These are phyloP conservation scores for Logfia minima DNA, from an alignment of 129 eudicot genomes.

Conservation along the genomic window DNA sequence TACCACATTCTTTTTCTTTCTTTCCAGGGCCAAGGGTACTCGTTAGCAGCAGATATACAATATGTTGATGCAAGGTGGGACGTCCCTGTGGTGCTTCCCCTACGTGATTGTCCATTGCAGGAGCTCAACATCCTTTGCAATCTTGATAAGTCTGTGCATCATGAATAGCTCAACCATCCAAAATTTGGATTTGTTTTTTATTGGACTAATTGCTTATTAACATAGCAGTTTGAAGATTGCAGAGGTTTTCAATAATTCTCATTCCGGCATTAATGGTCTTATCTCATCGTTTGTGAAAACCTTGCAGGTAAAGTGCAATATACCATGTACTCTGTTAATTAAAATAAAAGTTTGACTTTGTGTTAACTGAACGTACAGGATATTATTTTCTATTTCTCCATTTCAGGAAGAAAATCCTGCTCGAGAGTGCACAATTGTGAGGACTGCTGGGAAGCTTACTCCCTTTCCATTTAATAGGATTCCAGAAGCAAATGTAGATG, in stretches of 20 bases:
- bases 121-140: slow-evolving; percentile 75
- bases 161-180: slow-evolving; percentile 19
- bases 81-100: slow-evolving; percentile 81
- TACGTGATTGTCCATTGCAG: slow-evolving; percentile 84
- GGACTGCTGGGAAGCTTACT: slow-evolving; percentile 97
- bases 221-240: slow-evolving; percentile 76
- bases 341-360: neutral
- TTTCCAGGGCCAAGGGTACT: slow-evolving; percentile 89
- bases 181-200: neutral
- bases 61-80: slow-evolving; percentile 97
- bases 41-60: slow-evolving; percentile 99
- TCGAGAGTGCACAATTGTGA: slow-evolving; percentile 87
- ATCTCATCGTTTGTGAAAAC: slow-evolving; percentile 81
- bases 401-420: slow-evolving; percentile 94
- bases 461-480: slow-evolving; percentile 81
- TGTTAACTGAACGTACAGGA: slow-evolving; percentile 16
- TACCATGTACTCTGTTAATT: neutral
- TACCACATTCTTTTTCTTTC: neutral
- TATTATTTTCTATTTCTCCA: neutral
- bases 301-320: slow-evolving; percentile 58
- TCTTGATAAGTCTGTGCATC: slow-evolving; percentile 72
- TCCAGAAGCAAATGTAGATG: slow-evolving; percentile 52
- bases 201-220: slow-evolving; percentile 36
- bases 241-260: slow-evolving; percentile 47
- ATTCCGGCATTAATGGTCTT: slow-evolving; percentile 75